Conservation (phyloP, 208 protist genomes). For the Naegleria fowleri region DNA sequence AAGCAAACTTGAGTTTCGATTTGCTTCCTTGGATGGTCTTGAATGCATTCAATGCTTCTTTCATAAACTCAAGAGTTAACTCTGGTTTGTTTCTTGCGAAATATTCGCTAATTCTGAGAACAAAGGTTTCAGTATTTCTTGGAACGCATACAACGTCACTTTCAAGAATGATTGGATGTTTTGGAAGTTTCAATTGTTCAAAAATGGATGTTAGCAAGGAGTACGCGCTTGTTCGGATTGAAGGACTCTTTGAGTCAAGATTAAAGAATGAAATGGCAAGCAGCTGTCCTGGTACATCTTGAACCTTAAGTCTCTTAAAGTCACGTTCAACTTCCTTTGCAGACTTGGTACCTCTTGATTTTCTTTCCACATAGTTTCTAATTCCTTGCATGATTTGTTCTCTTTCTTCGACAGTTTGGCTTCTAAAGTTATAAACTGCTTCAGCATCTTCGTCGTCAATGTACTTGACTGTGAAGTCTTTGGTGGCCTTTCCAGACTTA, state of each 20-base stretch:
- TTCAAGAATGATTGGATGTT: not conserved
- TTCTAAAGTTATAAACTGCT: not conserved
- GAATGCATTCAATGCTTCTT: not conserved
- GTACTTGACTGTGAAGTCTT: not conserved
- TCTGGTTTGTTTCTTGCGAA: not conserved
- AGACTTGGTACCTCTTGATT: not conserved
- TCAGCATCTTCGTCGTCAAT: not conserved
- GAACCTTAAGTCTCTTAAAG: not conserved
- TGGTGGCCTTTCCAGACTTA: not conserved
- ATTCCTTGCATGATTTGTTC: not conserved
- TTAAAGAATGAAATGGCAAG: constrained; percentile 21
- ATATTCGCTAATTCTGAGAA: not conserved
- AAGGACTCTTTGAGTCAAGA: not conserved
- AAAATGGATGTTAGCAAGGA: not conserved
- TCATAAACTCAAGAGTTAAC: constrained; percentile 14
- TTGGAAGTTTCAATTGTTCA: not conserved
- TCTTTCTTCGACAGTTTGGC: not conserved
- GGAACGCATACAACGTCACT: not conserved
- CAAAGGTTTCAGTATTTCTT: constrained; percentile 14
- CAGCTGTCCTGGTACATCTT: constrained; percentile 20
- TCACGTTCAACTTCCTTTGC: not conserved
- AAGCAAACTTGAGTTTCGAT: not conserved
- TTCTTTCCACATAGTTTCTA: constrained; percentile 2
- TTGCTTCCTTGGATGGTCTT: not conserved
- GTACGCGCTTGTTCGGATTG: not conserved